Evolutionary conservation across 2,329 filamentous ascomycete genomes (phyloP).

Genomic region (Balansia obtecta): DNA sequence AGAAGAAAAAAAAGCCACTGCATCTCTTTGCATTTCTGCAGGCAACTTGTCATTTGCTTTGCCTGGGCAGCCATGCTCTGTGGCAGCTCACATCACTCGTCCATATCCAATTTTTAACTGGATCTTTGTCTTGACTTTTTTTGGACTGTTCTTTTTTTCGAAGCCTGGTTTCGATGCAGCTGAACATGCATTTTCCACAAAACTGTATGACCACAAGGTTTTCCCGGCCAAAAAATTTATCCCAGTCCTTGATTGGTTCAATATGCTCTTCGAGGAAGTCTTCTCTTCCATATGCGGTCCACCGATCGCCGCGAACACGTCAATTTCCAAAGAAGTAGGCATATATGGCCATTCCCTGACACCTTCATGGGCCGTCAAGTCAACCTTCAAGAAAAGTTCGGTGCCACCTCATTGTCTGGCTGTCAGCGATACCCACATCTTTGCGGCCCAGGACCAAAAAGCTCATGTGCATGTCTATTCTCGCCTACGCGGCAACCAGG

Average conservation of each 20-base stretch:
- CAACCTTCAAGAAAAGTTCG: conserved; percentile 85
- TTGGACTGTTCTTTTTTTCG: no score
- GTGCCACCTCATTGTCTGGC: conserved; percentile 69
- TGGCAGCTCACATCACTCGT: neutral
- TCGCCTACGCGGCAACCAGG: conserved; percentile 70
- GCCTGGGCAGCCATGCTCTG: neutral
- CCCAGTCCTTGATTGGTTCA: neutral
- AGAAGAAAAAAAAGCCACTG: neutral
- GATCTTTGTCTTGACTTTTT: neutral
- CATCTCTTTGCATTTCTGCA: neutral
- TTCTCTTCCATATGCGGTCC: conserved; percentile 46
- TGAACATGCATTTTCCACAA: neutral
- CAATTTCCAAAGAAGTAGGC: conserved; percentile 64
- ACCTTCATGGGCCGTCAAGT: conserved; percentile 61
- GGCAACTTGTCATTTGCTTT: neutral
- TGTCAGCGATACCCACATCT: conserved; percentile 70
- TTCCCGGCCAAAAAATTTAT: neutral
- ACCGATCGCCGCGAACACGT: conserved; percentile 47
- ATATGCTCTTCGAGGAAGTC: conserved; percentile 49
- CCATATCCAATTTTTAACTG: neutral
- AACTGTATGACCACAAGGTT: neutral
- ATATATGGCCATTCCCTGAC: conserved; percentile 78
- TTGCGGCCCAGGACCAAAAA: conserved; percentile 83
- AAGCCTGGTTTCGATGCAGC: neutral
- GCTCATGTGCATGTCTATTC: conserved; percentile 89